These are phyloP conservation scores for Oehlia diaphana DNA, from an alignment of 192 early-diverging fungal species.

Conservation along the genomic window DNA sequence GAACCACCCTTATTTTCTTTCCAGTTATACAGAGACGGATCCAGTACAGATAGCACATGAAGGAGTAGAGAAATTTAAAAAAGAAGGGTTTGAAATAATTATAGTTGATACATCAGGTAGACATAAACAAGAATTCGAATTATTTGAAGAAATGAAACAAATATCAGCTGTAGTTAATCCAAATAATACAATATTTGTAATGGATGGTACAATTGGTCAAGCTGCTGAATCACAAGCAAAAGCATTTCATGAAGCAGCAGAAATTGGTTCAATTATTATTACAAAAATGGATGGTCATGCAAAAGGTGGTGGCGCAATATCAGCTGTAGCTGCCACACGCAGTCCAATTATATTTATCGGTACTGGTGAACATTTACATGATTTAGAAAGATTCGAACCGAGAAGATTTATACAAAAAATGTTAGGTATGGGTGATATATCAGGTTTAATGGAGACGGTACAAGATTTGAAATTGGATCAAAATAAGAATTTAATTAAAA, in stretches of 20 bases:
- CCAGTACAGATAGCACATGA: slow-evolving; percentile 89
- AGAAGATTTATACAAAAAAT: slow-evolving; percentile 90
- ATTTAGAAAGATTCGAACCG: slow-evolving; percentile 88
- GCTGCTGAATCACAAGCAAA: slow-evolving; percentile 91
- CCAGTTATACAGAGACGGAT: slow-evolving; percentile 89
- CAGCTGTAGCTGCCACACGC: slow-evolving; percentile 92
- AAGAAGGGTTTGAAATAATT: slow-evolving; percentile 93
- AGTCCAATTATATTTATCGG: slow-evolving; percentile 96
- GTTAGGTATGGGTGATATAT: slow-evolving; percentile 90
- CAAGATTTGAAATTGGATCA: slow-evolving; percentile 86
- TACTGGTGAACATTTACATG: slow-evolving; percentile 96
- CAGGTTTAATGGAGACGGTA: slow-evolving; percentile 85
- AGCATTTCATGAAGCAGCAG: slow-evolving; percentile 89
- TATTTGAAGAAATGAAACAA: slow-evolving; percentile 97
- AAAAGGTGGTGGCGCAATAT: slow-evolving; percentile 98
- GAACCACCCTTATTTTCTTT: neutral
- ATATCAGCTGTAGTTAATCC: slow-evolving; percentile 85
- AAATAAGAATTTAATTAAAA: slow-evolving; percentile 87
- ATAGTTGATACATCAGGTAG: slow-evolving; percentile 98
- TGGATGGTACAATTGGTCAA: slow-evolving; percentile 98
- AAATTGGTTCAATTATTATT: slow-evolving; percentile 94
- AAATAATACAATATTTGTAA: slow-evolving; percentile 92
- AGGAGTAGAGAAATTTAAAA: slow-evolving; percentile 91
- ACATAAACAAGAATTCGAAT: slow-evolving; percentile 91
- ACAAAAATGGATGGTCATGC: slow-evolving; percentile 99